These are phyloP conservation scores for Eucalyptus guilfoylei DNA, from an alignment of 345 rosid species.

Conservation along the genomic window DNA sequence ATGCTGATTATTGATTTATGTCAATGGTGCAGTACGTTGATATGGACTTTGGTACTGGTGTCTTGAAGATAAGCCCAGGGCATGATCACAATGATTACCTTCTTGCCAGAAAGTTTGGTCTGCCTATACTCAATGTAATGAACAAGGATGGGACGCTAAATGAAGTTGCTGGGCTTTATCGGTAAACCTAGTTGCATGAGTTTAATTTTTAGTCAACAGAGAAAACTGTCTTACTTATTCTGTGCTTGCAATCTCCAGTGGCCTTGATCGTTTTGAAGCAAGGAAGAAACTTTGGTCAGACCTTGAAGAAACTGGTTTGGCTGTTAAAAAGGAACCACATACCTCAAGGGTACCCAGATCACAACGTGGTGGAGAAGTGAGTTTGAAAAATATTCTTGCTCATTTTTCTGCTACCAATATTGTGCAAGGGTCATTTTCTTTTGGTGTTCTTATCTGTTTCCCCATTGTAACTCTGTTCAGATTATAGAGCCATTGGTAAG, in stretches of 20 bases:
- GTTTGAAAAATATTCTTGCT: conserved; percentile 1
- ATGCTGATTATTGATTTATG: background rate
- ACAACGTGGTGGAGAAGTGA: conserved; percentile 98
- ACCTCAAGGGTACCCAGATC: conserved; percentile 86
- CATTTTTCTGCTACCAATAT: background rate
- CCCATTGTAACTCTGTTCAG: conserved; percentile 9
- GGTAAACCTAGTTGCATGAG: conserved; percentile 24
- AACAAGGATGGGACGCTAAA: conserved; percentile 93
- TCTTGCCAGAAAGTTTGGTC: conserved; percentile 95
- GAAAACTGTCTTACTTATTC: background rate
- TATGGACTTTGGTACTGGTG: conserved; percentile 98
- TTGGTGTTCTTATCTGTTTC: background rate
- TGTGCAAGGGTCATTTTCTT: background rate
- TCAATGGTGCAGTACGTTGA: conserved; percentile 65
- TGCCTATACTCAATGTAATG: conserved; percentile 94
- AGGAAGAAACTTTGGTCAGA: conserved; percentile 90
- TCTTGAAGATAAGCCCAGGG: conserved; percentile 97
- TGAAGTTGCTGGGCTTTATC: conserved; percentile 85
- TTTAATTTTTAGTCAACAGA: background rate
- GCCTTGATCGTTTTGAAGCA: conserved; percentile 88
- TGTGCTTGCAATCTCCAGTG: conserved; percentile 33
- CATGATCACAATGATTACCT: conserved; percentile 96
- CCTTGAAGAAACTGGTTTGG: conserved; percentile 88
- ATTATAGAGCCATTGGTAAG: conserved; percentile 91
- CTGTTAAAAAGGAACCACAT: conserved; percentile 71